Percentiles rank a stretch among this genome's conserved stretches.
Evolutionary conservation across 192 early-diverging fungal genomes (phyloP).

Genomic region (Coemansia sp.): DNA sequence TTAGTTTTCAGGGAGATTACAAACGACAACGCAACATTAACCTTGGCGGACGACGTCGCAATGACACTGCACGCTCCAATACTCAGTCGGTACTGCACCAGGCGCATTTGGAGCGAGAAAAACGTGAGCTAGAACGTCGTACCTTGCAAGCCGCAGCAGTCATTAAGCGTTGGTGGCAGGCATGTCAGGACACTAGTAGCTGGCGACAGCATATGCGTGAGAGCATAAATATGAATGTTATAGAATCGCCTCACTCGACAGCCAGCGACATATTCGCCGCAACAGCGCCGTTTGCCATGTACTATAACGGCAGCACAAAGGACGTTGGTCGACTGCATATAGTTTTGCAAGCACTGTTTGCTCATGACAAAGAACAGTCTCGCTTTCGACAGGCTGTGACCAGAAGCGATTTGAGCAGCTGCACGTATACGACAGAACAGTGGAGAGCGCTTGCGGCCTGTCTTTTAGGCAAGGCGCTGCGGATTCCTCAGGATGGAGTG

Average conservation of each 20-base stretch:
- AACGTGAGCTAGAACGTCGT: constrained; percentile 68
- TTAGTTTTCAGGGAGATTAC: constrained; percentile 79
- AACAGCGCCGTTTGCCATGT: constrained; percentile 21
- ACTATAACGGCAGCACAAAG: constrained; percentile 21
- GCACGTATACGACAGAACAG: not conserved
- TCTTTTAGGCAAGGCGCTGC: constrained; percentile 18
- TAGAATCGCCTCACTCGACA: not conserved
- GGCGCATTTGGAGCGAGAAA: constrained; percentile 69
- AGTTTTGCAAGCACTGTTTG: constrained; percentile 27
- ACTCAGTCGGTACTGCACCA: constrained; percentile 59
- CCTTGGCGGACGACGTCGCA: constrained; percentile 70
- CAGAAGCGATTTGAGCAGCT: not conserved
- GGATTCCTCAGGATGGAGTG: not conserved
- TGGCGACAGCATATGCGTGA: constrained; percentile 28
- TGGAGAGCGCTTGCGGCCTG: constrained; percentile 21
- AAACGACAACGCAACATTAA: constrained; percentile 75
- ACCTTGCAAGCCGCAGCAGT: constrained; percentile 53
- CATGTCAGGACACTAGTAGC: constrained; percentile 10
- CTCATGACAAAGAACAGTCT: not conserved
- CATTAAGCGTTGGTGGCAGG: constrained; percentile 62
- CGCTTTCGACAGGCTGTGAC: not conserved
- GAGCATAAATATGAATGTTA: constrained; percentile 15
- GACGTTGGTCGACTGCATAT: constrained; percentile 16
- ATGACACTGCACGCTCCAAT: constrained; percentile 57
- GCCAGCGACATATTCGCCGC: not conserved